Conservation (phyloP, 208 protist species). For the Jaenimonas drosophilae region DNA sequence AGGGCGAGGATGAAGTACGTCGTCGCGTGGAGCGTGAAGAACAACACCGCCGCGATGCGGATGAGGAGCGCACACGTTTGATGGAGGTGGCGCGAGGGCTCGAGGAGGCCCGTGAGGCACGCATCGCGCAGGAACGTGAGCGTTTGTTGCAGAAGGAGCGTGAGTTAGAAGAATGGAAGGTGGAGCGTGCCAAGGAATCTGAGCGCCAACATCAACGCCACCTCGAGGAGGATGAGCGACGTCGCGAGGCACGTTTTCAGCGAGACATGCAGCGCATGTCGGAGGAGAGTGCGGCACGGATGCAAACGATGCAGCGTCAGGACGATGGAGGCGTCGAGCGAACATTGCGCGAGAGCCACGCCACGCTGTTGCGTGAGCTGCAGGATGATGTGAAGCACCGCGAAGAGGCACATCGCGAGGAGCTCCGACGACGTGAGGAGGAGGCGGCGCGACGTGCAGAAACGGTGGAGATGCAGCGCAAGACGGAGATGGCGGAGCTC, state of each 20-base stretch:
- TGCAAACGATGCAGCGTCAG: conserved; percentile 25
- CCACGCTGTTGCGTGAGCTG: conserved; percentile 21
- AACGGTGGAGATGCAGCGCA: conserved; percentile 26
- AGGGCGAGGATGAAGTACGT: conserved; percentile 37
- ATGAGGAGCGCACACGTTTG: conserved; percentile 39
- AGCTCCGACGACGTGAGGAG: conserved; percentile 18
- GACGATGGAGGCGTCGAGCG: conserved; percentile 28
- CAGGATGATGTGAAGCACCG: conserved; percentile 18
- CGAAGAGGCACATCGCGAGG: conserved; percentile 17
- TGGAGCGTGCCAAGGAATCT: conserved; percentile 37
- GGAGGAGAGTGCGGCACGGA: conserved; percentile 38
- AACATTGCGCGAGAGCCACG: conserved; percentile 18
- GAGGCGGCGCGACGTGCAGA: conserved; percentile 34
- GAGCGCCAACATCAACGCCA: conserved; percentile 30
- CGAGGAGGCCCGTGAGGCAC: conserved; percentile 49
- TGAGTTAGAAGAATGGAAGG: conserved; percentile 81
- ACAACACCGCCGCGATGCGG: conserved; percentile 29
- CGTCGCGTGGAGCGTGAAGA: conserved; percentile 15
- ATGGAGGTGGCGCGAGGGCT: conserved; percentile 37
- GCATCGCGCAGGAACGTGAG: conserved; percentile 56
- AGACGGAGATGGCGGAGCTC: conserved; percentile 33
- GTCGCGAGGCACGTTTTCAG: conserved; percentile 54
- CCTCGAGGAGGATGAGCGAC: conserved; percentile 59
- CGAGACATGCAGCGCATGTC: conserved; percentile 56
- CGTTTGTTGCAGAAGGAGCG: conserved; percentile 53